Percentiles rank a stretch among this genome's conserved stretches.
These are phyloP conservation scores for Tylopilus subfusipes DNA, from an alignment of 768 basidiomycete genomes.

Conservation along the genomic window DNA sequence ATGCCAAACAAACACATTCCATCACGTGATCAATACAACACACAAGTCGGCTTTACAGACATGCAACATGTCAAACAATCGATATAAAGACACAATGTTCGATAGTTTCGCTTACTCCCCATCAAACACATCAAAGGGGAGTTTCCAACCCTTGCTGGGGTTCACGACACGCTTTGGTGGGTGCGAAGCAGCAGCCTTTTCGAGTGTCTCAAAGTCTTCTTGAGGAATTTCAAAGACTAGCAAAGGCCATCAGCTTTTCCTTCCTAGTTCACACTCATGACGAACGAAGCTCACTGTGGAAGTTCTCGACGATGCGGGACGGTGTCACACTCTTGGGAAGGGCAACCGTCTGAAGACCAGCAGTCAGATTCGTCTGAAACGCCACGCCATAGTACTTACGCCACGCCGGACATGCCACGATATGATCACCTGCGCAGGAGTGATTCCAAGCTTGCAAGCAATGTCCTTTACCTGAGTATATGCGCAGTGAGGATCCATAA, in stretches of 20 bases:
- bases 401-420: slow-evolving; percentile 78
- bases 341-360: slow-evolving; percentile 50
- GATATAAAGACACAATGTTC: neutral
- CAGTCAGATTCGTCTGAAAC: neutral
- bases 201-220: slow-evolving; percentile 42
- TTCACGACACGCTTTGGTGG: slow-evolving; percentile 53
- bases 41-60: no score
- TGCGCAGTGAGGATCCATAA: neutral
- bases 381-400: slow-evolving; percentile 36
- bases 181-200: slow-evolving; percentile 42
- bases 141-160: slow-evolving; percentile 58
- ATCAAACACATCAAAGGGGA: slow-evolving; percentile 62
- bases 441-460: slow-evolving; percentile 60
- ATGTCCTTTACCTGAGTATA: slow-evolving; percentile 47
- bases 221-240: slow-evolving; percentile 34
- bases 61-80: neutral
- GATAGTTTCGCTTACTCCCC: slow-evolving; percentile 27
- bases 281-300: slow-evolving; percentile 42
- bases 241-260: neutral
- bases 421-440: slow-evolving; percentile 71
- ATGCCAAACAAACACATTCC: slow-evolving; percentile 23
- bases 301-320: slow-evolving; percentile 65
- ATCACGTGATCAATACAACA: slow-evolving; percentile 11
- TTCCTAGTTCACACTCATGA: neutral
- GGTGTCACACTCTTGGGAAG: slow-evolving; percentile 77